Base-by-base conservation (phyloP, 768 basidiomycete species). In the Termitomyces sp. region DNA sequence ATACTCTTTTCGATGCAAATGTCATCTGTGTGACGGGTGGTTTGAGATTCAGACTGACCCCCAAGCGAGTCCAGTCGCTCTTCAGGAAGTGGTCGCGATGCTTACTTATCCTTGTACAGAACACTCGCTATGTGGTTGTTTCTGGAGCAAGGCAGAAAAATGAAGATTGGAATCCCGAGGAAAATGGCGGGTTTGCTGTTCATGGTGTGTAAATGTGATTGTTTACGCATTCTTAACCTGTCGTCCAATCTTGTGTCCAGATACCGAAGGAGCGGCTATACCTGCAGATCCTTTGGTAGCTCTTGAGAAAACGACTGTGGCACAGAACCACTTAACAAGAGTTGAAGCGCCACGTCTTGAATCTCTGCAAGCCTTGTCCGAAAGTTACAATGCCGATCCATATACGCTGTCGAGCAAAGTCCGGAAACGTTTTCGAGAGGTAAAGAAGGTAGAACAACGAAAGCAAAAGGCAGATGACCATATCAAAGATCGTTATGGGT, bases 31-130 rank as follows among this genome's bases (percentile, higher is more conserved):
- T 67, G 84, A 85, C 61, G 87, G 86, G n/a, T 96, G 94, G 94
- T 98, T 98, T 62, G 95, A 97, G 74, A 94, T 99, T 52, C 83
- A 95, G 61, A 98, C 97, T 8, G 96, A 99, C 66, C 96, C 96
- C 2, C 89, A 98, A 86, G 95, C 91, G 61, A 50, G 75, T 28
- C 10, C 50, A 30, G 11, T 28, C 17, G 44, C n/a, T 53, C 17
- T 51, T 5, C 14, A 33, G 31, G 33, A 35, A 31, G 9, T 30
- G n/a, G 31, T 28, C 30, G 19, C 50, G 50, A 8, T 40, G 6
- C 8, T 21, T 37, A 41, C 1, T 40, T 7, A 50, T 23, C 19
- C 38, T 53, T 54, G 44, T 15, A 1, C 62, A 98, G 97, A 97
- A 98, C 66, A 96, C 97, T 1, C 84, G 89, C 17, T 99, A 99